A percentile compares a stretch with the other conserved stretches of the same genome.
Conservation (phyloP, 805 yeast species). For the Spathaspora gorwiae region DNA sequence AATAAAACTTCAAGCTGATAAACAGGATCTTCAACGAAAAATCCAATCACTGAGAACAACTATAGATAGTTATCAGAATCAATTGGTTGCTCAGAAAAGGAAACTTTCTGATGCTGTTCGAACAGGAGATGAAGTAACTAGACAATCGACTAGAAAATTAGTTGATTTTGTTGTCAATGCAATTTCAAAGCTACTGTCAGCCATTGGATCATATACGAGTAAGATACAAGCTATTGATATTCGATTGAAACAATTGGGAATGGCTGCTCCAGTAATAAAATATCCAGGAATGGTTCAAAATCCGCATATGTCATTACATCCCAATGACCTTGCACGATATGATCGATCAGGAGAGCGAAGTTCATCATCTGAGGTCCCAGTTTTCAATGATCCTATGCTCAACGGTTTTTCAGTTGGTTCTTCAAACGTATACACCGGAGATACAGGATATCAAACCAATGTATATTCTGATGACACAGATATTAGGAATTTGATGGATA, state of each 20-base stretch:
- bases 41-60: neutral
- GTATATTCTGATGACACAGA: constrained; percentile 18
- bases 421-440: neutral
- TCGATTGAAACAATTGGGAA: neutral
- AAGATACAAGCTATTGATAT: neutral
- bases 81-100: neutral
- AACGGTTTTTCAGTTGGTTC: no score
- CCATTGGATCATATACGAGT: neutral
- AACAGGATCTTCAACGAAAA: neutral
- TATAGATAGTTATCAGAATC: neutral
- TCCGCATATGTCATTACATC: no score
- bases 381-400: neutral
- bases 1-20: neutral
- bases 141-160: neutral
- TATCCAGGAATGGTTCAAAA: no score
- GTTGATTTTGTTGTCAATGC: neutral
- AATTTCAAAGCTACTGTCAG: neutral
- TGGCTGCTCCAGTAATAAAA: no score
- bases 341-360: neutral
- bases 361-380: neutral
- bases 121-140: neutral
- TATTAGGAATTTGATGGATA: constrained; percentile 39
- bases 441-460: constrained; percentile 12
- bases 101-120: neutral
- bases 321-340: no score